A percentile compares a stretch with the other conserved stretches of the same genome.
Conservation (phyloP, 768 basidiomycete genomes). For the Pulveroboletus sp. region DNA sequence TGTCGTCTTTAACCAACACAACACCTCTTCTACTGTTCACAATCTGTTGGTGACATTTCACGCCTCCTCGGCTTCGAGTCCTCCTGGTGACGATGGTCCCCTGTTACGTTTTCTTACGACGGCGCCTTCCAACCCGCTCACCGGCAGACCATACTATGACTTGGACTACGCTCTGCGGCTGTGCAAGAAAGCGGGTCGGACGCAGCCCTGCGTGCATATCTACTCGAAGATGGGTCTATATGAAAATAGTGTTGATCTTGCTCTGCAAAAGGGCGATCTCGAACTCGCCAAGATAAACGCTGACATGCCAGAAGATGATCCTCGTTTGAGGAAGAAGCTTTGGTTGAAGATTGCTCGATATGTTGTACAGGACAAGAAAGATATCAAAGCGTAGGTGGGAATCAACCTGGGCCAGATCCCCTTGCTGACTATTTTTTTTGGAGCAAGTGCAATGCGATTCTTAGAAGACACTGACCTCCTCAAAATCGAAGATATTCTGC, state of each 20-base stretch:
- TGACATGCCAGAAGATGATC: conserved; percentile 90
- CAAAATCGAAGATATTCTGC: conserved; percentile 97
- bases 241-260: conserved; percentile 94
- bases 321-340: conserved; percentile 80
- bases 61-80: conserved; percentile 48
- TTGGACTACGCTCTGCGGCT: conserved; percentile 93
- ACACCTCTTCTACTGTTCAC: conserved; percentile 82
- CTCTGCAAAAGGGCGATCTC: conserved; percentile 89
- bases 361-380: conserved; percentile 96
- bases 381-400: conserved; percentile 87
- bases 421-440: conserved; percentile 1
- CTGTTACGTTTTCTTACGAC: conserved; percentile 78
- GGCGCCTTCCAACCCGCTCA: conserved; percentile 77
- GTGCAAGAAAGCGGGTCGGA: conserved; percentile 77
- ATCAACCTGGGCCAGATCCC: background rate
- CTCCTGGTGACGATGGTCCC: conserved; percentile 63
- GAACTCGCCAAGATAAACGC: conserved; percentile 95
- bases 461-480: conserved; percentile 90
- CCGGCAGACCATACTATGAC: conserved; percentile 88
- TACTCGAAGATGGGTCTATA: conserved; percentile 97
- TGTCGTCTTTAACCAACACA: conserved; percentile 74
- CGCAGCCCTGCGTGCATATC: conserved; percentile 90
- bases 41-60: conserved; percentile 91
- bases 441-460: conserved; percentile 87
- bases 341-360: conserved; percentile 99